phyloP scores from a whole-genome alignment of 352 stramenopile genomes.

The Globisporangium nagaii region DNA sequence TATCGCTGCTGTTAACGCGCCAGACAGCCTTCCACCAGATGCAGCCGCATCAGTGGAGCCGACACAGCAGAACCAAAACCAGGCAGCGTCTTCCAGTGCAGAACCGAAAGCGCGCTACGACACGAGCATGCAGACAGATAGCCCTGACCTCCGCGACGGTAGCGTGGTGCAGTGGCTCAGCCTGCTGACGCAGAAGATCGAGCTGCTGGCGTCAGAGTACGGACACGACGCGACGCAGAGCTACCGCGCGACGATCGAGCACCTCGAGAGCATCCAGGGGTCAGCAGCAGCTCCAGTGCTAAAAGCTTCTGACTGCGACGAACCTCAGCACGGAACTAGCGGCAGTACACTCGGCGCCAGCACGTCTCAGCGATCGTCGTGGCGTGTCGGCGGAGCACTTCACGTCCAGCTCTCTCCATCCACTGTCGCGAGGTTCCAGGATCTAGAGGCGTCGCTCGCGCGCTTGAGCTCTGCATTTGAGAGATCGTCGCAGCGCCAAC shows the following conservation, averaged over 20 bases:
- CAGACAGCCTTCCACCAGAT: not conserved
- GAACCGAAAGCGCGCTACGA: not conserved
- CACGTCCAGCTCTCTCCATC: slow-evolving; percentile 21
- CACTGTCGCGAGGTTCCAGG: slow-evolving; percentile 19
- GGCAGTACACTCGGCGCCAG: not conserved
- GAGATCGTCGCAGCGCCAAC: slow-evolving; percentile 24
- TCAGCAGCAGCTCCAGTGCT: not conserved
- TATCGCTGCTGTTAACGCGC: not conserved
- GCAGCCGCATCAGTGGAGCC: not conserved
- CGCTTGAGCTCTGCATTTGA: slow-evolving; percentile 23
- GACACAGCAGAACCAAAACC: not conserved
- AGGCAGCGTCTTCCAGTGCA: not conserved
- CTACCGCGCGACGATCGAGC: slow-evolving; percentile 16
- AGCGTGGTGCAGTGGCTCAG: slow-evolving; percentile 37
- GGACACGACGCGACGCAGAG: slow-evolving; percentile 26
- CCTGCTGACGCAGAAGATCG: slow-evolving; percentile 40
- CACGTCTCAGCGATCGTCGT: slow-evolving; percentile 14
- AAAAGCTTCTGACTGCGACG: not conserved
- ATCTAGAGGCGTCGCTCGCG: slow-evolving; percentile 34
- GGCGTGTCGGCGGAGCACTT: slow-evolving; percentile 29
- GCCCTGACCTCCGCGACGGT: slow-evolving; percentile 14
- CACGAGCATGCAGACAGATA: slow-evolving; percentile 20
- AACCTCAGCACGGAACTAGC: not conserved
- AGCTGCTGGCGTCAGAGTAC: slow-evolving; percentile 28
- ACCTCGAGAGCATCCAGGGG: slow-evolving; percentile 11